Evolutionary conservation across 1,284 basidiomycete species (phyloP), one percentile per base, ranked within the genome.

Genomic region (Cryptococcus sp.): DNA sequence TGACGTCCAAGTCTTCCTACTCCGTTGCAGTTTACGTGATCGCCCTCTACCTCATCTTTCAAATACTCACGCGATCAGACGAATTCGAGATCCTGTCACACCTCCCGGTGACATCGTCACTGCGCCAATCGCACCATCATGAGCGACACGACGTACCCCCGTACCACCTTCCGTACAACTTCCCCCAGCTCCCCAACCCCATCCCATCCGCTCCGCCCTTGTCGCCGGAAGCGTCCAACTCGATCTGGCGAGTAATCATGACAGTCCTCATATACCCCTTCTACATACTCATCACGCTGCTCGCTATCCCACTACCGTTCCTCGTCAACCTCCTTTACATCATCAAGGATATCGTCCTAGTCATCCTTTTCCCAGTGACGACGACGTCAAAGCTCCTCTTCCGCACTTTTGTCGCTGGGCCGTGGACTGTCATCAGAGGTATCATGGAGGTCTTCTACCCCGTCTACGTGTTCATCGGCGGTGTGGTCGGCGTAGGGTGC

Each of bases 41-140:
- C 13, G 69, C 64, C 50, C 60, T 74, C 60, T 77, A 74, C 61
- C 41, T 74, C 23, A 67, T 76, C 46, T 76, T 70, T 66, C 74
- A 76, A 51, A 73, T 77, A 53, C 67, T 77, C 13, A 75, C 75
- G 15, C 69, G 75, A 17, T 68, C 71, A 16, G 72, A 75, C 56
- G 74, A 76, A n/a, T 38, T 56, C 39, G 75, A 77, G 59, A 70
- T 74, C 50, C 68, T 77, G 35, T 63, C 65, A 2, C 74, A 74
- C 52, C 63, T 72, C 2, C 62, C 69, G 0, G 51, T 63, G 0
- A 46, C 60, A 5, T 67, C 66, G 11, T 64, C 67, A 15, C 59
- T 68, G 8, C 57, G 57, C n/a, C 56, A 54, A 40, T 60, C 53
- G 13, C 50, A 50, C 44, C 57, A 53, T 22, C 61, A 42, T 44